Percentiles rank a stretch among this genome's conserved stretches.
phyloP scores from a whole-genome alignment of 495 filamentous ascomycete species.

The Thozetella sp. region DNA sequence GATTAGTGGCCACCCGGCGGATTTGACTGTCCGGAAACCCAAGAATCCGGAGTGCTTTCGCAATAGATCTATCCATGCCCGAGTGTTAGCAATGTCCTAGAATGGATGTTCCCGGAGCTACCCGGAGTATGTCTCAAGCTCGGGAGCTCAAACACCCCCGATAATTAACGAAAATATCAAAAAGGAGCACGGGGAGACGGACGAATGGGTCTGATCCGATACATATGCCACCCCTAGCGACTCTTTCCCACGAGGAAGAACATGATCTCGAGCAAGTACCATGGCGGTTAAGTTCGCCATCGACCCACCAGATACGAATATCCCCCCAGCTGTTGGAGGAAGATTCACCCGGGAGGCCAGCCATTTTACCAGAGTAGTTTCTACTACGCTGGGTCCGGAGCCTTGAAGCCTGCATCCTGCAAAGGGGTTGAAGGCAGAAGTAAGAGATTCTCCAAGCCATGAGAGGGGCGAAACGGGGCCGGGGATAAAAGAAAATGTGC shows the following conservation, averaged over 20 bases:
- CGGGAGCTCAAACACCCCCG: too few species aligned
- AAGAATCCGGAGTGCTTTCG: conserved; percentile 20
- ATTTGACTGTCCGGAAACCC: conserved; percentile 22
- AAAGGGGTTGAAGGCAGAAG: conserved; percentile 12
- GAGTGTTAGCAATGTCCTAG: too few species aligned
- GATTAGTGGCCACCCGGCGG: conserved; percentile 13
- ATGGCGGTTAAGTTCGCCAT: conserved; percentile 28
- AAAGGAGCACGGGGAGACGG: too few species aligned
- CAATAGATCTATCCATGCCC: too few species aligned
- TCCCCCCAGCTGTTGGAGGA: conserved; percentile 16
- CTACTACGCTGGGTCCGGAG: conserved; percentile 17
- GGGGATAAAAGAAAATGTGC: conserved; percentile 18
- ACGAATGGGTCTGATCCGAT: conserved; percentile 25
- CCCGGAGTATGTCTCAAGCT: too few species aligned
- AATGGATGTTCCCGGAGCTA: too few species aligned
- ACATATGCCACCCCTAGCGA: conserved; percentile 20
- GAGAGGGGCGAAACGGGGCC: conserved; percentile 5
- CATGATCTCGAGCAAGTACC: conserved; percentile 21
- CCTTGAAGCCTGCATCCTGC: conserved; percentile 8
- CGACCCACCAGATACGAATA: conserved; percentile 26
- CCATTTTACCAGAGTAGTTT: conserved; percentile 18
- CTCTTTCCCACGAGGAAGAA: conserved; percentile 3
- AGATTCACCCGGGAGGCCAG: conserved; percentile 13
- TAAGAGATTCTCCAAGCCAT: conserved; percentile 11
- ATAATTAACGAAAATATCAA: too few species aligned